Evolutionary conservation across 2,329 filamentous ascomycete species (phyloP).

Genomic region (Trichoderma sp.): DNA sequence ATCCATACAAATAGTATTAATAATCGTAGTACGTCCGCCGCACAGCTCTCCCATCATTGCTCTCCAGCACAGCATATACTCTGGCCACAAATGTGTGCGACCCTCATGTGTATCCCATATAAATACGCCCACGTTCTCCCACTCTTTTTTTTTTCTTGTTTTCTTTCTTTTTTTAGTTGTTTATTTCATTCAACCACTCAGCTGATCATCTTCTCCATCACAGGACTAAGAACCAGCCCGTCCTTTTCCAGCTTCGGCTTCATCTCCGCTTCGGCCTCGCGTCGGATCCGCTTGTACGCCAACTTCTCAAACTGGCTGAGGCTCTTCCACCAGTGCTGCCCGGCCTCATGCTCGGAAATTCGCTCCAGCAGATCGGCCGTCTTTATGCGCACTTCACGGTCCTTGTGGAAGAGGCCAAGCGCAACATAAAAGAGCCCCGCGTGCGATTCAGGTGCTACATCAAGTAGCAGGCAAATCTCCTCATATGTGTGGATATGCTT

Average conservation of each 20-base stretch:
- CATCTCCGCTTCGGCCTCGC: conserved; percentile 57
- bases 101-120: conserved; percentile 11
- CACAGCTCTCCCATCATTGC: neutral
- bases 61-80: neutral
- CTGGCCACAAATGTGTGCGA: neutral
- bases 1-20: neutral
- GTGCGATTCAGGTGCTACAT: conserved; percentile 79
- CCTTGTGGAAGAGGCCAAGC: conserved; percentile 87
- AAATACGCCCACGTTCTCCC: neutral
- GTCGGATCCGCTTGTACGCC: conserved; percentile 75
- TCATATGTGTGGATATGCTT: conserved; percentile 75
- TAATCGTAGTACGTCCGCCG: neutral
- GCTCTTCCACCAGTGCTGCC: conserved; percentile 86
- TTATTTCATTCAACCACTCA: conserved; percentile 30
- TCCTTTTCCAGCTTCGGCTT: conserved; percentile 46
- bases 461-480: conserved; percentile 79
- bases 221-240: conserved; percentile 32
- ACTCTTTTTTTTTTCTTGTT: neutral
- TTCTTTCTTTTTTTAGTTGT: neutral
- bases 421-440: conserved; percentile 88
- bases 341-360: conserved; percentile 81
- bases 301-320: conserved; percentile 86
- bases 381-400: conserved; percentile 71
- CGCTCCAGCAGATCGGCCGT: conserved; percentile 79
- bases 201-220: conserved; percentile 48